phyloP scores from a whole-genome alignment of 345 rosid genomes.

The Brassica nigra region DNA sequence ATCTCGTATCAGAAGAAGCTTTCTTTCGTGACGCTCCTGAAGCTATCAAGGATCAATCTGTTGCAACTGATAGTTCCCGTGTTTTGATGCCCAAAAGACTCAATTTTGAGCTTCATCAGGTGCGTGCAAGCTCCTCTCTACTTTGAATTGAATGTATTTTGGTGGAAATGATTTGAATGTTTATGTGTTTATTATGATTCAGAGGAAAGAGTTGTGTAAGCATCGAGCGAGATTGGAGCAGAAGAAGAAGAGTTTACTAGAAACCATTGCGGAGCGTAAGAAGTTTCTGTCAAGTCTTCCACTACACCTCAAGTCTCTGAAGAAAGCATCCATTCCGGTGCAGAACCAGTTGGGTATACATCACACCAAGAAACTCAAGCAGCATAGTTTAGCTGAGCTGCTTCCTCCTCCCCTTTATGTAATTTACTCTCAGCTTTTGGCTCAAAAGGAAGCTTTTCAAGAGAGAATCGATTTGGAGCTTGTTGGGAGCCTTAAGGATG shows the following conservation, averaged over 20 bases:
- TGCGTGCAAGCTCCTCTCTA: conserved; percentile 14
- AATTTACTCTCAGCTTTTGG: conserved; percentile 78
- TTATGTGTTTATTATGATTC: conserved; percentile 15
- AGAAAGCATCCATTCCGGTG: conserved; percentile 92
- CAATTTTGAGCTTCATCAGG: conserved; percentile 87
- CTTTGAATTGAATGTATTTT: background rate
- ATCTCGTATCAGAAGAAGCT: conserved; percentile 79
- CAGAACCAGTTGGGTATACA: conserved; percentile 79
- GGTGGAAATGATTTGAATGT: conserved; percentile 7
- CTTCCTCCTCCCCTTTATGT: conserved; percentile 94
- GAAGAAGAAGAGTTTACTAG: conserved; percentile 67
- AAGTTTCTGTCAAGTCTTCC: conserved; percentile 91
- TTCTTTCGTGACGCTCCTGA: conserved; percentile 77
- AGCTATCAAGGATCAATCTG: conserved; percentile 54
- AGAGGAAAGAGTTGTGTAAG: conserved; percentile 89
- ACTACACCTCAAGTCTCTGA: conserved; percentile 83
- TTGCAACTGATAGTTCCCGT: conserved; percentile 59
- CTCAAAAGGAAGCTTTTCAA: conserved; percentile 90
- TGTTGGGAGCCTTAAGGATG: conserved; percentile 84
- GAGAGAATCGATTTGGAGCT: conserved; percentile 79
- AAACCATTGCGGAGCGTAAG: conserved; percentile 79
- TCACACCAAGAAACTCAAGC: conserved; percentile 85
- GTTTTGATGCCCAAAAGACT: conserved; percentile 89
- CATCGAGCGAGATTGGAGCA: conserved; percentile 70
- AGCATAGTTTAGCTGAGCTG: conserved; percentile 77